phyloP scores from a whole-genome alignment of 345 rosid genomes.

The Linum tenue region DNA sequence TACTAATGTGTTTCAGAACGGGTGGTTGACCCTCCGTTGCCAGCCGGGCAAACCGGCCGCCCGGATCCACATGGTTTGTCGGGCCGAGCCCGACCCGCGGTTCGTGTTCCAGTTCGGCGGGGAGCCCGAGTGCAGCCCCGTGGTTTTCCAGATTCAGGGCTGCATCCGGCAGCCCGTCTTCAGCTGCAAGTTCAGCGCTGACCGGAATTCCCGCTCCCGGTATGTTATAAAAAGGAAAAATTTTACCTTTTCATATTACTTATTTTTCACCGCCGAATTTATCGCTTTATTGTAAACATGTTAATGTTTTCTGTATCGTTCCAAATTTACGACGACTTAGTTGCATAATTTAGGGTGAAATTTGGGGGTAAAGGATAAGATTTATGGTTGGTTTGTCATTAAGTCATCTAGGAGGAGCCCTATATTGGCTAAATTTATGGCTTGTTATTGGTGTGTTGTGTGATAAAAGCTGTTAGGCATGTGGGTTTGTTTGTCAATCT shows the following conservation, averaged over 20 bases:
- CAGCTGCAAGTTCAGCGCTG: conserved; percentile 94
- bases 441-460: no score
- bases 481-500: conserved; percentile 25
- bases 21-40: conserved; percentile 67
- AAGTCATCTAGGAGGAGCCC: no score
- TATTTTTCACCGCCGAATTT: no score
- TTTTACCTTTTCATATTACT: no score
- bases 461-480: not conserved
- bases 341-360: no score
- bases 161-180: conserved; percentile 78
- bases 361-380: no score
- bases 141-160: conserved; percentile 83
- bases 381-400: no score
- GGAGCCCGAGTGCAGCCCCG: conserved; percentile 97
- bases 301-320: no score
- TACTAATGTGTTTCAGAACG: conserved; percentile 41
- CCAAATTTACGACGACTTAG: no score
- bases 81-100: conserved; percentile 82
- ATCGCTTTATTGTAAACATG: no score
- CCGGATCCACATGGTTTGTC: conserved; percentile 51
- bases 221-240: no score
- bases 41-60: conserved; percentile 40
- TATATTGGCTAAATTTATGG: no score
- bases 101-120: conserved; percentile 89
- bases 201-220: conserved; percentile 81